Base-by-base conservation (phyloP, 768 basidiomycete genomes). In the Xerocomus brunneocitrinus region DNA sequence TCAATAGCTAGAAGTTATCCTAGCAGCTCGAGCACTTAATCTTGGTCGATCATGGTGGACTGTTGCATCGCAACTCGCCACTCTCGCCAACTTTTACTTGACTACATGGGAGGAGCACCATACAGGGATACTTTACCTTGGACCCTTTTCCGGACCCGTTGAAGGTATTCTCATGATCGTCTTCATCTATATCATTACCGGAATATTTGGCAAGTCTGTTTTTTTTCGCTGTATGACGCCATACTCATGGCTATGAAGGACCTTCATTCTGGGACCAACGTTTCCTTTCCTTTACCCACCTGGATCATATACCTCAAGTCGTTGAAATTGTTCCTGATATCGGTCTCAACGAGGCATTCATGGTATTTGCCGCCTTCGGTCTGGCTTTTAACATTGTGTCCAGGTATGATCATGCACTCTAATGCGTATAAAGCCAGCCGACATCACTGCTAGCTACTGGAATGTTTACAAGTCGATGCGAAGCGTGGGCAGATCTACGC, bases 21-120 rank as follows among this genome's bases (percentile, higher is more conserved):
- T 99, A 39, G 80, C 82, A 6, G 76, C 84, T 8, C 82, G 89
- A 27, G 95, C 97, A 0, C 81, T 99, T 41, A 95, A 95, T 61
- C 77, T 98, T 22, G 92, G 91, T 12, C 78, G 94, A 19, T 93
- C 91, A 0, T 98, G 97, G 94, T 98, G 94, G 95, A 98, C 94
- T 0, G 86, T 98, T 32, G 82, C 88, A 0, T 88, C 88, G 1
- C 91, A 95, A 66, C 76, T 79, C 7, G 83, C 81, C 8, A 80
- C 83, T 0, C 72, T 86, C 19, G 81, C 79, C 35, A 87, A 80
- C 67, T 89, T 89, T 67, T 88, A 88, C 67, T 71, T 87, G 38
- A 82, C 83, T 2, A 88, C 86, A 19, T 87, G 85, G 85, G 85
- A 86, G 59, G 82, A 95, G 69, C 92, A 89, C 62, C 89, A 98